phyloP scores from a whole-genome alignment of 169 alveolate species.

The Cryptosporidium ryanae region DNA sequence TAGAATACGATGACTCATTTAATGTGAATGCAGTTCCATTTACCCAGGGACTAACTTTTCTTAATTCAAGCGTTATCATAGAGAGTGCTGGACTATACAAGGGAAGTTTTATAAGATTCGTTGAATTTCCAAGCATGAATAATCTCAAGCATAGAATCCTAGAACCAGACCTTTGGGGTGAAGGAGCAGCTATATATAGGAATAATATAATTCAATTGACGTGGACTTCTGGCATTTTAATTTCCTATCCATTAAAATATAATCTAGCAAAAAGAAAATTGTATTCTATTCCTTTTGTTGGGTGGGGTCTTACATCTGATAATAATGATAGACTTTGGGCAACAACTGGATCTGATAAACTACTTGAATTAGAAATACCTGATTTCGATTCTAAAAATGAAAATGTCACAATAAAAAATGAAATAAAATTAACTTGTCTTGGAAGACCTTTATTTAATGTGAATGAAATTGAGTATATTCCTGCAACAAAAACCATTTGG shows the following conservation, averaged over 20 bases:
- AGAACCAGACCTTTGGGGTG: conserved; percentile 31
- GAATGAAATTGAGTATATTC: conserved; percentile 64
- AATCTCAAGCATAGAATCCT: conserved; percentile 3
- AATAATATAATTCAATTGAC: conserved; percentile 33
- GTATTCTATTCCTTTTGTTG: conserved; percentile 35
- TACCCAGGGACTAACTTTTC: conserved; percentile 53
- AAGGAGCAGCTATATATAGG: conserved; percentile 19
- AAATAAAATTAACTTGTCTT: conserved; percentile 16
- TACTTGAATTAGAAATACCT: conserved; percentile 46
- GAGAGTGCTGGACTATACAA: conserved; percentile 57
- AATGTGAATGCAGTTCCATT: conserved; percentile 28
- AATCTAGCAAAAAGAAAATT: conserved; percentile 11
- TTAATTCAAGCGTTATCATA: conserved; percentile 25
- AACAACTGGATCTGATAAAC: conserved; percentile 49
- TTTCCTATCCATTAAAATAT: conserved; percentile 5
- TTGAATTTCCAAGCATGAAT: conserved; percentile 67
- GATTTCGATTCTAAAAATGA: conserved; percentile 29
- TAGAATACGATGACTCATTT: conserved; percentile 11
- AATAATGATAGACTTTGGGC: conserved; percentile 40
- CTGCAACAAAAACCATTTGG: conserved; percentile 68
- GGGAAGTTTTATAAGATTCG: conserved; percentile 44
- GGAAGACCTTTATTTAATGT: conserved; percentile 32
- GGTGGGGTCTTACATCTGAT: conserved; percentile 71
- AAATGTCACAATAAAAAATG: conserved; percentile 17
- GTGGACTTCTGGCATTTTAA: conserved; percentile 32